phyloP scores from a whole-genome alignment of 2,329 filamentous ascomycete genomes.

The Tolypocladium album region DNA sequence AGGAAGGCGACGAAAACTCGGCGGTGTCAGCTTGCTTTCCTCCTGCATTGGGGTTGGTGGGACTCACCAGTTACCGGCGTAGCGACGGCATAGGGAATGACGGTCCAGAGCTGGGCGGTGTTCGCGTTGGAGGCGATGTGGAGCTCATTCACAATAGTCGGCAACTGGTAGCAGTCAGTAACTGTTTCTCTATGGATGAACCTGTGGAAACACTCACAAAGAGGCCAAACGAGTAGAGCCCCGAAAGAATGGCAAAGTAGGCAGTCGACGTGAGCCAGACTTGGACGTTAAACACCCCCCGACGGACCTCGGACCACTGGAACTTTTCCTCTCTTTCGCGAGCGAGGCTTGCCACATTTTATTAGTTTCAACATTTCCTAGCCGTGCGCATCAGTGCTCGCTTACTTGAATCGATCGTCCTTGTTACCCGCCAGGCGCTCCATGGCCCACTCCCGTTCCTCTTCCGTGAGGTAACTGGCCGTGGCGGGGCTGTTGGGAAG shows the following conservation, averaged over 20 bases:
- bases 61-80: conserved; percentile 39
- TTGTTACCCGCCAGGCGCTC: conserved; percentile 29
- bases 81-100: conserved; percentile 53
- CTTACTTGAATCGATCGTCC: conserved; percentile 22
- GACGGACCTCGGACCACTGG: conserved; percentile 48
- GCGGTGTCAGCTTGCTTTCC: neutral
- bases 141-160: conserved; percentile 52
- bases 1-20: conserved; percentile 41
- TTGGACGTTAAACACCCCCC: conserved; percentile 49
- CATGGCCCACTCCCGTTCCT: conserved; percentile 39
- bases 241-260: conserved; percentile 48
- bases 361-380: neutral
- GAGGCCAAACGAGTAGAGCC: conserved; percentile 52
- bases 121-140: conserved; percentile 42
- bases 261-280: conserved; percentile 53
- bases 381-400: neutral
- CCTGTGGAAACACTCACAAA: conserved; percentile 44
- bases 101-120: conserved; percentile 50
- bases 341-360: conserved; percentile 8
- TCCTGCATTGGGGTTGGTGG: neutral
- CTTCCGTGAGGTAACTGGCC: conserved; percentile 39
- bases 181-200: neutral
- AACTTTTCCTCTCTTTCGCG: conserved; percentile 35
- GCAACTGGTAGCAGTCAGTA: conserved; percentile 30
- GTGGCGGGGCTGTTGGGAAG: conserved; percentile 46